Percentiles rank a stretch among this genome's conserved stretches.
These are phyloP conservation scores for Acanthamoeba healyi DNA, from an alignment of 208 protist species.

Conservation along the genomic window DNA sequence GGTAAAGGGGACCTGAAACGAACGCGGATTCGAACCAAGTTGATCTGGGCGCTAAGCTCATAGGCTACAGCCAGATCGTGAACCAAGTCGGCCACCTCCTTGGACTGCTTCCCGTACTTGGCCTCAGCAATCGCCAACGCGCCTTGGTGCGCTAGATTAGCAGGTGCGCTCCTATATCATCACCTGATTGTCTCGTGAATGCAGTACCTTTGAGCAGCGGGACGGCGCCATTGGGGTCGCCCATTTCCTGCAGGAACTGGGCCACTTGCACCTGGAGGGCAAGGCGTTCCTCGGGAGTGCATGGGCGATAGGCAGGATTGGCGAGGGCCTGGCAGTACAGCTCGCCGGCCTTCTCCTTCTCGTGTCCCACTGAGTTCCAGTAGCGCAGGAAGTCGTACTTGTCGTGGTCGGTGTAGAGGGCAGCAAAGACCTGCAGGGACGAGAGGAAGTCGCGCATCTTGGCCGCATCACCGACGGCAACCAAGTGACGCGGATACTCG, in stretches of 20 bases:
- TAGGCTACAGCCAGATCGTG: not conserved
- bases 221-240: constrained; percentile 40
- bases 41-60: constrained; percentile 24
- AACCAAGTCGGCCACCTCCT: not conserved
- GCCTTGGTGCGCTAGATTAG: no score
- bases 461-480: not conserved
- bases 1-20: not conserved
- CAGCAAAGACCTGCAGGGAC: constrained; percentile 28
- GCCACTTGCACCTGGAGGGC: not conserved
- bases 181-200: no score
- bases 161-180: no score
- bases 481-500: constrained; percentile 68
- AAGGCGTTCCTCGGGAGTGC: not conserved
- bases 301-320: not conserved
- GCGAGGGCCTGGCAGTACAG: not conserved
- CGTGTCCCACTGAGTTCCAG: constrained; percentile 47
- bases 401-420: constrained; percentile 61
- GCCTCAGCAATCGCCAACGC: not conserved
- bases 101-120: not conserved
- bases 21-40: no score
- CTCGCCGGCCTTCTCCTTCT: constrained; percentile 27
- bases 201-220: constrained; percentile 10
- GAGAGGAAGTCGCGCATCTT: constrained; percentile 62
- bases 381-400: constrained; percentile 74
- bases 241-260: constrained; percentile 42